phyloP scores from a whole-genome alignment of 75 land plant species.

The Ceratopteris richardii region DNA sequence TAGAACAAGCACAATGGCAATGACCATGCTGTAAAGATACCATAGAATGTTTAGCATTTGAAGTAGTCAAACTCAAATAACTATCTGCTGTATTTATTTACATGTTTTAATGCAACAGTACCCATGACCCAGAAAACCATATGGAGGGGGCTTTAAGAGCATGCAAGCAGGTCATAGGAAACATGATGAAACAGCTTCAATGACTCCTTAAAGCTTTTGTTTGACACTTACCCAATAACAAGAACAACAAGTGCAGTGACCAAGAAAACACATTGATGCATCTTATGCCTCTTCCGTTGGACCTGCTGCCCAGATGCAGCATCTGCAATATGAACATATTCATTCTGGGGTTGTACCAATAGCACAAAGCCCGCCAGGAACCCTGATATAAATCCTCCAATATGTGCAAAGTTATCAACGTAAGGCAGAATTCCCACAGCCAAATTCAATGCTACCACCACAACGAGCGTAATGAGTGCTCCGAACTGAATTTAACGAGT shows the following conservation, averaged over 20 bases:
- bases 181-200: too few species aligned
- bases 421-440: conserved; percentile 66
- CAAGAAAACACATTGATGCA: conserved; percentile 29
- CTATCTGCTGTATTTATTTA: too few species aligned
- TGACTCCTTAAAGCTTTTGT: too few species aligned
- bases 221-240: conserved; percentile 23
- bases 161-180: too few species aligned
- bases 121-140: too few species aligned
- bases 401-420: conserved; percentile 83
- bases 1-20: conserved; percentile 52
- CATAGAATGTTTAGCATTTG: too few species aligned
- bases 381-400: conserved; percentile 75
- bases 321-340: conserved; percentile 33
- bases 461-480: conserved; percentile 45
- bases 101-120: too few species aligned
- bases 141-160: too few species aligned
- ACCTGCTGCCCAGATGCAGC: conserved; percentile 24
- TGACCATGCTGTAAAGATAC: conserved; percentile 32
- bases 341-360: conserved; percentile 56
- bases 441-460: conserved; percentile 53
- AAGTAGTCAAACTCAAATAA: too few species aligned
- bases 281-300: conserved; percentile 30
- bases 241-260: conserved; percentile 25
- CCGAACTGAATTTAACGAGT: conserved; percentile 51
- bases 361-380: conserved; percentile 67